phyloP scores from a whole-genome alignment of 176 grass and related monocot species.

The Puccinellia tenuiflora region DNA sequence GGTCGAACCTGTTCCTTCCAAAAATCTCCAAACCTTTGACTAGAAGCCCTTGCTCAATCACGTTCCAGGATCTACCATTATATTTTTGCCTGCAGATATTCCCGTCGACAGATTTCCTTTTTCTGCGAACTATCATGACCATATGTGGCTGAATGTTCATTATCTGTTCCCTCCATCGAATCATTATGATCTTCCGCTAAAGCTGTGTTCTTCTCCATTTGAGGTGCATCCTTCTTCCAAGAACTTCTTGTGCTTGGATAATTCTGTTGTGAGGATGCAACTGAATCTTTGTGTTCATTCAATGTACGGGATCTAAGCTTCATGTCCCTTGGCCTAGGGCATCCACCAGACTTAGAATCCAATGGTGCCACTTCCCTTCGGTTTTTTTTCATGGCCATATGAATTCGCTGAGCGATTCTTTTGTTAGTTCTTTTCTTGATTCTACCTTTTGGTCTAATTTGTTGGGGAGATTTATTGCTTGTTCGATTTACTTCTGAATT shows the following conservation, averaged over 20 bases:
- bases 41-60: conserved; percentile 80
- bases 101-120: conserved; percentile 67
- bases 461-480: conserved; percentile 44
- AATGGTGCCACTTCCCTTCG: conserved; percentile 45
- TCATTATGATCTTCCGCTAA: conserved; percentile 53
- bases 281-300: conserved; percentile 58
- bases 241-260: conserved; percentile 52
- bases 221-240: conserved; percentile 33
- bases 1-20: conserved; percentile 71
- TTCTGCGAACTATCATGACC: conserved; percentile 56
- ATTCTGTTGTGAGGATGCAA: conserved; percentile 41
- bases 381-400: conserved; percentile 64
- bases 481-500: conserved; percentile 55
- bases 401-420: conserved; percentile 71
- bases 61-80: conserved; percentile 50
- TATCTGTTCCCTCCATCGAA: conserved; percentile 38
- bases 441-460: conserved; percentile 49
- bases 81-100: conserved; percentile 60
- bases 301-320: conserved; percentile 61
- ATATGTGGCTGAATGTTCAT: conserved; percentile 39
- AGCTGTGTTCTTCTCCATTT: conserved; percentile 42
- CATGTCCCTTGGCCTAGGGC: conserved; percentile 49
- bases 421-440: conserved; percentile 65
- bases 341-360: conserved; percentile 59
- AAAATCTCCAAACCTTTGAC: conserved; percentile 96